Conservation (phyloP, 2,329 filamentous ascomycete genomes). For the Diplodia mutila region DNA sequence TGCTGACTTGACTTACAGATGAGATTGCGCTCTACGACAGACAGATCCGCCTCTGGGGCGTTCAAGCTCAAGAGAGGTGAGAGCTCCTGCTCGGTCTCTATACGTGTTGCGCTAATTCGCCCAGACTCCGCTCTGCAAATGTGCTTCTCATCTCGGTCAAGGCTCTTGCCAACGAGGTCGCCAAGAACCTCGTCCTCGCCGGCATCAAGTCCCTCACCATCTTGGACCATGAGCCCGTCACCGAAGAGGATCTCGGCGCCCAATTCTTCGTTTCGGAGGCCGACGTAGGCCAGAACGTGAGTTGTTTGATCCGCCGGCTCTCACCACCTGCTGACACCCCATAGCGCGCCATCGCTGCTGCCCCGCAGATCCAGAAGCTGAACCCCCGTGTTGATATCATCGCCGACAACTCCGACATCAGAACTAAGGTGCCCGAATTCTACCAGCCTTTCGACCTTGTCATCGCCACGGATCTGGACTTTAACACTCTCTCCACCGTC, state of each 20-base stretch:
- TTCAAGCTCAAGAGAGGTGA: conserved; percentile 83
- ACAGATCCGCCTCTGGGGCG: conserved; percentile 96
- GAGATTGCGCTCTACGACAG: conserved; percentile 97
- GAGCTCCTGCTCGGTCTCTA: conserved; percentile 15
- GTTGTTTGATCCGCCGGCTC: conserved; percentile 30
- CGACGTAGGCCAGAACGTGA: conserved; percentile 72
- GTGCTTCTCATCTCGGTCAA: conserved; percentile 88
- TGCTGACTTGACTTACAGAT: conserved; percentile 57
- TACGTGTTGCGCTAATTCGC: background rate
- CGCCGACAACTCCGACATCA: conserved; percentile 69
- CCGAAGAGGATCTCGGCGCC: conserved; percentile 73
- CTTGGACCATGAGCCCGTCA: conserved; percentile 75
- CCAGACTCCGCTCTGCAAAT: conserved; percentile 81
- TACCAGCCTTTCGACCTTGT: conserved; percentile 81
- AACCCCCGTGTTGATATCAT: conserved; percentile 85
- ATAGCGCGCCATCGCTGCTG: conserved; percentile 75
- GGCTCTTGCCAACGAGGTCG: conserved; percentile 88
- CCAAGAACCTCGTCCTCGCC: conserved; percentile 95
- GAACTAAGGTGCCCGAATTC: conserved; percentile 70
- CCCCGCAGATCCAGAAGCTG: conserved; percentile 76
- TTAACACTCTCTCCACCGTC: conserved; percentile 73
- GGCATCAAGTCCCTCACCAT: conserved; percentile 90
- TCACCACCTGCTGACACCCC: conserved; percentile 33
- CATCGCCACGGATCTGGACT: conserved; percentile 85
- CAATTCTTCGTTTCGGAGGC: conserved; percentile 74